Percentiles rank a stretch among this genome's conserved stretches.
Evolutionary conservation across 495 filamentous ascomycete species (phyloP).

Genomic region (Aspergillus saccharolyticus): DNA sequence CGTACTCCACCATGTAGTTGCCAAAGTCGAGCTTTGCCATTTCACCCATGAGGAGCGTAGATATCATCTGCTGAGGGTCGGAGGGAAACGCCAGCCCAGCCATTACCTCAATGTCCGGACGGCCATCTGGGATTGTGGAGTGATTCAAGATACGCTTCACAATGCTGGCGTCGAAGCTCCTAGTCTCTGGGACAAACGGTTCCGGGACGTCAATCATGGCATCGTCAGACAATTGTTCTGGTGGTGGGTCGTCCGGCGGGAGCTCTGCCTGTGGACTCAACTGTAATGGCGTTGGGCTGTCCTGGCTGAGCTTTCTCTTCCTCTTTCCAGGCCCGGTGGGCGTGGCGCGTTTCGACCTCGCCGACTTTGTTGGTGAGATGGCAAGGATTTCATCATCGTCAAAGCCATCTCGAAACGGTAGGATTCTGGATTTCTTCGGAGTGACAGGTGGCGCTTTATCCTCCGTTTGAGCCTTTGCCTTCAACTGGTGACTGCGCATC

Average conservation of each 20-base stretch:
- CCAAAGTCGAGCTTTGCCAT: conserved; percentile 38
- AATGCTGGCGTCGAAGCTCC: conserved; percentile 29
- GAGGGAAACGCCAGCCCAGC: conserved; percentile 51
- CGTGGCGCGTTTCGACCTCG: conserved; percentile 49
- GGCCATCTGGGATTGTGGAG: conserved; percentile 37
- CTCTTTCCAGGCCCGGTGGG: conserved; percentile 58
- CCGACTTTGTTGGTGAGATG: conserved; percentile 53
- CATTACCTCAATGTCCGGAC: conserved; percentile 53
- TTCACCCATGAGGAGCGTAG: conserved; percentile 53
- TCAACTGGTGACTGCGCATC: conserved; percentile 44
- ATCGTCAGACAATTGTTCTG: conserved; percentile 21
- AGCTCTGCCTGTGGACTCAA: conserved; percentile 40
- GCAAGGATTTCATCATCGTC: conserved; percentile 64
- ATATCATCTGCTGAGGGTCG: conserved; percentile 45
- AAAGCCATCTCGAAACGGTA: conserved; percentile 64
- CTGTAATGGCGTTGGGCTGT: conserved; percentile 51
- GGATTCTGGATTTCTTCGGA: conserved; percentile 52
- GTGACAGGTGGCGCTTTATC: conserved; percentile 44
- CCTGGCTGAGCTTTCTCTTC: conserved; percentile 52
- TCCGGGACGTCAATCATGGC: conserved; percentile 12
- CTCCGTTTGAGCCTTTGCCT: conserved; percentile 36
- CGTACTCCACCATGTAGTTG: conserved; percentile 49
- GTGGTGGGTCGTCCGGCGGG: conserved; percentile 21
- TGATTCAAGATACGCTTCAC: conserved; percentile 58
- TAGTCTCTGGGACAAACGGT: not conserved